phyloP scores from a whole-genome alignment of 768 basidiomycete genomes.

The Hirschioporus abietinus region DNA sequence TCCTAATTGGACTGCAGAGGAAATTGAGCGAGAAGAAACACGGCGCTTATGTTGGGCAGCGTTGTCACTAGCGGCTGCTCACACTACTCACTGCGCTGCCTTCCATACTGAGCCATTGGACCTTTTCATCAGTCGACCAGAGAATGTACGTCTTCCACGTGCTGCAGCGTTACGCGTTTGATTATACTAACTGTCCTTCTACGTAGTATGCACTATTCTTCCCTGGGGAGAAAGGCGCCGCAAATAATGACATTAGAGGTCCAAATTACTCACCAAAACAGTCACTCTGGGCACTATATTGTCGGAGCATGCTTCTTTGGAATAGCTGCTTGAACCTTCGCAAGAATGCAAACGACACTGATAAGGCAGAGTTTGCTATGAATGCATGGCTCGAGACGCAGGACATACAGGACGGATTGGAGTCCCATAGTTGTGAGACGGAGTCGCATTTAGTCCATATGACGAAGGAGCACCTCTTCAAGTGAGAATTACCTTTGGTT shows the following conservation, averaged over 20 bases:
- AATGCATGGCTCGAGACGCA: constrained; percentile 65
- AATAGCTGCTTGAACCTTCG: constrained; percentile 57
- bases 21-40: constrained; percentile 63
- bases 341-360: constrained; percentile 40
- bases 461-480: constrained; percentile 67
- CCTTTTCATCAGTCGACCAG: constrained; percentile 57
- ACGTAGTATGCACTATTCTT: constrained; percentile 59
- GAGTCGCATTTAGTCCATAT: constrained; percentile 64
- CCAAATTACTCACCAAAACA: constrained; percentile 60
- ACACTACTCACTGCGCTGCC: constrained; percentile 63
- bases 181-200: constrained; percentile 8
- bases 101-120: constrained; percentile 53
- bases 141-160: constrained; percentile 45
- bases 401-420: constrained; percentile 60
- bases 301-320: constrained; percentile 79
- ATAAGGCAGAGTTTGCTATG: constrained; percentile 53
- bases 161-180: constrained; percentile 8
- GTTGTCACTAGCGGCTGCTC: constrained; percentile 60
- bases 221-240: constrained; percentile 53
- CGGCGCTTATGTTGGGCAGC: constrained; percentile 76
- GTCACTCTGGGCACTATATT: constrained; percentile 77
- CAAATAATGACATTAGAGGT: constrained; percentile 22
- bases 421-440: constrained; percentile 64
- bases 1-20: constrained; percentile 43
- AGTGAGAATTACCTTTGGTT: constrained; percentile 41